These are phyloP conservation scores for Solanum virginianum DNA, from an alignment of 257 asterid genomes.

Conservation along the genomic window DNA sequence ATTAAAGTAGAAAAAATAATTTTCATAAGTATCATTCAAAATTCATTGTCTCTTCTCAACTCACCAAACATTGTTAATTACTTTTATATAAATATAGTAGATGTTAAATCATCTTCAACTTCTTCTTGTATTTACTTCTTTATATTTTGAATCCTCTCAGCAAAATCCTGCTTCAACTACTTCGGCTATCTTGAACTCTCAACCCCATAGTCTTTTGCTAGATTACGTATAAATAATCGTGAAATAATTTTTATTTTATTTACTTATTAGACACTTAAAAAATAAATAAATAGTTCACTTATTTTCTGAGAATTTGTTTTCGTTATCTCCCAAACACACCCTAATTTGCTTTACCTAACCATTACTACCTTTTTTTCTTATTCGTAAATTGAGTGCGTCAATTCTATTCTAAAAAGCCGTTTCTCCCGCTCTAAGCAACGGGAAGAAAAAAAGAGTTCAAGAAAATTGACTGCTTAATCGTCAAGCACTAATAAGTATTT, in stretches of 20 bases:
- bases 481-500: not conserved
- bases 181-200: too few relatives aligned
- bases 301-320: too few relatives aligned
- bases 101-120: too few relatives aligned
- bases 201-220: not conserved
- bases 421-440: not conserved
- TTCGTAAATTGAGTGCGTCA: not conserved
- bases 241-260: too few relatives aligned
- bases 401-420: not conserved
- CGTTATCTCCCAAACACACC: not conserved
- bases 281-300: too few relatives aligned
- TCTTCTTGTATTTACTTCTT: too few relatives aligned
- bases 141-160: too few relatives aligned
- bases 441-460: not conserved
- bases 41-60: not conserved
- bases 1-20: too few relatives aligned
- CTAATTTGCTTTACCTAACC: not conserved
- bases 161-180: too few relatives aligned
- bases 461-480: not conserved
- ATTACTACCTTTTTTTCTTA: not conserved
- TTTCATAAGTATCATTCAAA: too few relatives aligned
- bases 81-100: too few relatives aligned
- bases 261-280: too few relatives aligned
- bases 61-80: not conserved
- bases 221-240: not conserved